Evolutionary conservation across 305 asterid species (phyloP), one percentile per base, ranked within the genome.

Genomic region (Fraxinus velutina): DNA sequence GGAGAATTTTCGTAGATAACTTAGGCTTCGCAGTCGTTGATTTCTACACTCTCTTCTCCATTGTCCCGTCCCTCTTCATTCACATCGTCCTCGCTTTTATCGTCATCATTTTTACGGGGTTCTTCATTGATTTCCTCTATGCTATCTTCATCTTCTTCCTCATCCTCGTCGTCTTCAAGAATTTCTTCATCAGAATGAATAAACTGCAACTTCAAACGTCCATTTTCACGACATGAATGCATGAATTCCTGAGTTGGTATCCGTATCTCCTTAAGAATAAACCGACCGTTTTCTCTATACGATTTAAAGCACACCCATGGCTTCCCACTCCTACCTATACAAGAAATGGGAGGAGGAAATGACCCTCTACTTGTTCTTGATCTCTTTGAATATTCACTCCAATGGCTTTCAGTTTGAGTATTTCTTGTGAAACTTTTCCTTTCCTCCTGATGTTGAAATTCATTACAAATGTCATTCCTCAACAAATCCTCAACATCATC

Each of bases 261-360:
- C 83, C 90, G 90, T 21, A 90, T 79, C 83, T 91, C 93, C 44
- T 87, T 89, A 27, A 95, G 95, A 75, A 93, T 87, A 60, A 95
- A 88, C 82, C 98, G 88, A 19, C 99, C 99, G 71, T 92, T 91
- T 80, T 89, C 84, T 62, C 97, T 87, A 32, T 79, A 86, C 4
- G 97, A 89, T 74, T 87, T 89, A 22, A 92, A 88, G 33, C 85
- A 88, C 73, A 92, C 92, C 89, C 91, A 91, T 9, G 98, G 97
- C 84, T 88, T 90, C 42, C 98, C 97, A 47, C 89, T 90, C 77
- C 89, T 87, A 4, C 99, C 97, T 62, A 95, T 90, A 75, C 91
- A 86, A 52, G 98, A 88, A 44, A 95, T 91, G 0, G 99, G 99
- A 2, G 98, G 98, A 8, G 98, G 98, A 77, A 90, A 84, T 30